Evolutionary conservation across 768 basidiomycete species (phyloP), one percentile per base, ranked within the genome.

Genomic region (Amanita brunnescens): DNA sequence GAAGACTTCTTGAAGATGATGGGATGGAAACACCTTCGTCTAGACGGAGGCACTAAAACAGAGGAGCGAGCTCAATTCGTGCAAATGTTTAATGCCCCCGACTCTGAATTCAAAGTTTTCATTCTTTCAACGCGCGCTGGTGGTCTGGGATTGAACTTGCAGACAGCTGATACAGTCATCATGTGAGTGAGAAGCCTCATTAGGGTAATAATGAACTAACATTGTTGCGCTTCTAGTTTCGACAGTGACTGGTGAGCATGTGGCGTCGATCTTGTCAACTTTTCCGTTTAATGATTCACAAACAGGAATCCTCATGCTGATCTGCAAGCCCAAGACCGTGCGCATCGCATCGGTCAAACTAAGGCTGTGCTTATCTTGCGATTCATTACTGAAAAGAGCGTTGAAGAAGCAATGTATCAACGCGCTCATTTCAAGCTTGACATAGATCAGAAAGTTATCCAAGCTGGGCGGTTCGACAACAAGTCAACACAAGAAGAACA

Each of bases 281-380:
- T 13, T 18, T 42, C 24, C 14, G 20, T n/a, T 45, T 13, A 21
- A 34, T 41, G 26, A 29, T 23, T 26, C 12, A 26, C 21, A 13
- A 23, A 48, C 57, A 85, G 85, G 93, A 99, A 98, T 72, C 95
- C 95, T 42, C 95, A 98, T 60, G 95, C 96, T 46, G 95, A 99
- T 84, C 72, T 98, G 55, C 96, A 99, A 68, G 96, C 96, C 10
- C 96, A 99, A 67, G 95, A 99, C 81, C 91, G 94, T 76, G 91
- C 91, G 9, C 95, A 99, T 77, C 94, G 96, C 79, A 99, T 99
- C 61, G 96, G 96, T 53, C 96, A 99, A 64, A 99, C 96, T 53
- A 95, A 94, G 68, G 89, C 93, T 40, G 96, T 99, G 16, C 83
- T 94, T 29, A 98, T 99, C 56, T 75, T 98, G 57, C 84, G 95